Base-by-base conservation (phyloP, 352 stramenopile genomes). In the Globisporangium recalcitrans region DNA sequence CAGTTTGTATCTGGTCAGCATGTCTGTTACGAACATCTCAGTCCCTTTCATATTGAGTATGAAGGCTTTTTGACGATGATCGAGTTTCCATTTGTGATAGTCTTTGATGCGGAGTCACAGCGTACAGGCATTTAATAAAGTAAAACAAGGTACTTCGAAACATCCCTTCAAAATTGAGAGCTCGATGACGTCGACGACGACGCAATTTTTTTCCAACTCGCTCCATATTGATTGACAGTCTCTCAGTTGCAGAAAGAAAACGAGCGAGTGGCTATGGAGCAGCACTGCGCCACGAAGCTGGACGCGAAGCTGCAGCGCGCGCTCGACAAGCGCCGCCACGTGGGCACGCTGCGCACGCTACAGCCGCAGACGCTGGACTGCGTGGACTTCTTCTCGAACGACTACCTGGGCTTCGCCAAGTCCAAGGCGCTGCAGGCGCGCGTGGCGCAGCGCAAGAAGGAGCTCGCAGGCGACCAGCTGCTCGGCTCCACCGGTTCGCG, bases 371-470 rank as follows among this genome's bases (percentile, higher is more conserved):
- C 67, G 14, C 54, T 64, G 11, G 47, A 64, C 11, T 77, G 69
- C 42, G 71, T 97, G 47, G 97, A 99, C 71, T 99, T 99, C 72
- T 97, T 83, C 63, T 98, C 89, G 56, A 99, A 99, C 68, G 97
- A 99, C 63, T 99, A 99, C 67, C 76, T 99, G 21, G 96, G 97
- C 19, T 80, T 99, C 44, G 92, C 96, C 16, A 83, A 88, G 13
- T 88, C 70, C 52, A 40, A 56, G 19, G 47, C 74, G 65, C 77
- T 98, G 49, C 69, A 73, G 14, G 58, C 73, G 54, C 80, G 74
- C 46, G 77, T 90, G 38, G 63, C 76, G 31, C 57, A 57, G 19
- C 72, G 75, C 34, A 75, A 96, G 9, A 32, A 77, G 42, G 64
- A 66, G 31, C 58, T 85, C 38, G 14, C 66, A 10, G 40, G 64